phyloP scores from a whole-genome alignment of 1,284 basidiomycete genomes.

The Bondarzewia mesenterica region DNA sequence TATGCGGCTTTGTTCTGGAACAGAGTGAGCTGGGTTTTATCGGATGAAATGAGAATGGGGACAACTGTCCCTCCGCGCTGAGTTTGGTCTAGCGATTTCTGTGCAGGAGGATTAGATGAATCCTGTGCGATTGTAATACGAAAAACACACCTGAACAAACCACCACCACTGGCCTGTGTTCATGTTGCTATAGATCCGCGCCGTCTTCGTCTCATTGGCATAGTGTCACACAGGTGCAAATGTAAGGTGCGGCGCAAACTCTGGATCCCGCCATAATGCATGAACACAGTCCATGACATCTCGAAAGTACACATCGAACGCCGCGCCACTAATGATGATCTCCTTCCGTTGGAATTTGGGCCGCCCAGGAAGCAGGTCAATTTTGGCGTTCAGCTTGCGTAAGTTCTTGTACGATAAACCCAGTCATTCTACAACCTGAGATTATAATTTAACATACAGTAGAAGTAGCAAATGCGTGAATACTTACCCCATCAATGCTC shows the following conservation, averaged over 20 bases:
- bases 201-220: slow-evolving; percentile 6
- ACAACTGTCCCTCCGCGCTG: slow-evolving; percentile 28
- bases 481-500: slow-evolving; percentile 15
- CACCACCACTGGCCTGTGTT: slow-evolving; percentile 2
- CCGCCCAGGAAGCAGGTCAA: slow-evolving; percentile 22
- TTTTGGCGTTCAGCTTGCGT: slow-evolving; percentile 22
- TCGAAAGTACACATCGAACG: slow-evolving; percentile 20
- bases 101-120: not conserved
- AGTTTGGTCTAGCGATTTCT: slow-evolving; percentile 21
- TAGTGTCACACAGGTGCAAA: slow-evolving; percentile 21
- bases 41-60: slow-evolving; percentile 32
- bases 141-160: slow-evolving; percentile 1
- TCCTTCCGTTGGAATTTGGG: slow-evolving; percentile 15
- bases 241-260: slow-evolving; percentile 15
- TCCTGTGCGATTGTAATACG: not conserved
- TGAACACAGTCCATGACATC: slow-evolving; percentile 22
- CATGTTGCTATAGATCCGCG: not conserved
- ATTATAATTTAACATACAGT: not conserved
- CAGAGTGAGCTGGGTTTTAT: slow-evolving; percentile 25
- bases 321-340: slow-evolving; percentile 16
- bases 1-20: slow-evolving; percentile 29
- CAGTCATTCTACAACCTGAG: slow-evolving; percentile 15
- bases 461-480: not conserved
- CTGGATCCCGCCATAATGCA: slow-evolving; percentile 17
- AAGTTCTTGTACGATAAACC: slow-evolving; percentile 22